Evolutionary conservation across 2,329 filamentous ascomycete species (phyloP), one percentile per base, ranked within the genome.

Genomic region (Aspergillus luchuensis): DNA sequence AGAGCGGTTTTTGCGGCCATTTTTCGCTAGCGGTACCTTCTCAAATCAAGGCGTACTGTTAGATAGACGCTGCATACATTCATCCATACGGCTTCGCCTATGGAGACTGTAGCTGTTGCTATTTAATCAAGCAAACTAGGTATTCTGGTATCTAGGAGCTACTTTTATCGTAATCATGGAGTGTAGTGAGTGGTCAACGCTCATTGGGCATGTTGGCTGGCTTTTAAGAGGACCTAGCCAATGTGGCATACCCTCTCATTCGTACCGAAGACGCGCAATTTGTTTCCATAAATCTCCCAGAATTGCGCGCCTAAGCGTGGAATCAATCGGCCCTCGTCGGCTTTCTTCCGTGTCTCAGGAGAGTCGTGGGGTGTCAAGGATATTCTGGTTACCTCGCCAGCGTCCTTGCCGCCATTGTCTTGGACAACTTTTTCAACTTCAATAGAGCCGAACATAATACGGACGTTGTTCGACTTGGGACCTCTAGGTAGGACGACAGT

Each of bases 11-110:
- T 63, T 80, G 88, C 90, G 91, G 90, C 89, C 90, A 91, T 91
- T 92, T 92, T 96, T 92, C 93, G 93, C 93, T 97, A 97, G 91
- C 92, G 87, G 91, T 89, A 89, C 91, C 91, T 92, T 91, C 86
- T 80, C 80, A 61, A 66, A 74, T 77, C 87, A 91, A 91, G 89
- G 90, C 84, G 86, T 89, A 88, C 89, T 85, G 92, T 94, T 97
- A 96, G 92, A 97, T 97, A 96, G 92, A 86, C 87, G 87, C 88
- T 92, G 91, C 89, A 84, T 78, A 96, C 91, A 97, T 71, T 61
- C 53, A 48, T 51, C 54, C 33, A 36, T 45, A 48, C 30, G 47
- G 51, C 53, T 56, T 21, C 17, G 41, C 17, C 21, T 13, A n/a
- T 56, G 25, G 23, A 36, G 23, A 23, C 41, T 45, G 10, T 45